These are phyloP conservation scores for Nakaseomyces sp. DNA, from an alignment of 1,139 yeast species.

Conservation along the genomic window DNA sequence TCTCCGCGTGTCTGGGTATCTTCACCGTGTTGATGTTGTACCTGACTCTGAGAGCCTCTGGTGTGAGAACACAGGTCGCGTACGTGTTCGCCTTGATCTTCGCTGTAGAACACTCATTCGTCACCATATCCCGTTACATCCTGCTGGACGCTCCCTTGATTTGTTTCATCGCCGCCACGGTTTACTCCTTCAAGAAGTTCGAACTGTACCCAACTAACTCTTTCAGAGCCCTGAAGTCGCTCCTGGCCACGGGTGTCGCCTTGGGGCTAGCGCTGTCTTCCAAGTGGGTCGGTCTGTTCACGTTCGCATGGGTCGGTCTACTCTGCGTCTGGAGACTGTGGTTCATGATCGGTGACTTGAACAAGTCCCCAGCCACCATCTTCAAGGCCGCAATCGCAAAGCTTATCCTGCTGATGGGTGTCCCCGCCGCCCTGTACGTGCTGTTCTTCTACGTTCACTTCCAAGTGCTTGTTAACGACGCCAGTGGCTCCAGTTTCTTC, in stretches of 20 bases:
- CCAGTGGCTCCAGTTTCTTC: conserved; percentile 87
- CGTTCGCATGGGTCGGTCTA: conserved; percentile 84
- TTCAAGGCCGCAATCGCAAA: conserved; percentile 40
- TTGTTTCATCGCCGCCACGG: conserved; percentile 83
- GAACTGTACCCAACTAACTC: conserved; percentile 73
- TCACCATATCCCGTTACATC: conserved; percentile 84
- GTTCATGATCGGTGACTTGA: conserved; percentile 81
- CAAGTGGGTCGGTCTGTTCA: conserved; percentile 96
- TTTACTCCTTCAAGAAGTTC: conserved; percentile 70
- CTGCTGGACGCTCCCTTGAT: conserved; percentile 84
- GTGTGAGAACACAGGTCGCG: conserved; percentile 73
- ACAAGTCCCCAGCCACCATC: conserved; percentile 28
- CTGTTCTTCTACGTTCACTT: conserved; percentile 76
- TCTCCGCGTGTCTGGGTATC: conserved; percentile 78
- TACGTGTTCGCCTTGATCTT: conserved; percentile 58
- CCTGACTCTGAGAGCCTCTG: conserved; percentile 76
- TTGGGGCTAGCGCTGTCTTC: conserved; percentile 83
- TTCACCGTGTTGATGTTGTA: conserved; percentile 70
- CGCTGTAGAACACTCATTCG: conserved; percentile 74
- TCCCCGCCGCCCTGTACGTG: conserved; percentile 63
- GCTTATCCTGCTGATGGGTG: conserved; percentile 51
- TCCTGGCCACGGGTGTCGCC: conserved; percentile 68
- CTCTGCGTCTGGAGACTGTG: conserved; percentile 71
- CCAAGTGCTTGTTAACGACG: conserved; percentile 57
- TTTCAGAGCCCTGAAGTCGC: conserved; percentile 57